A percentile compares a stretch with the other conserved stretches of the same genome.
These are phyloP conservation scores for Lecanicillium sp. DNA, from an alignment of 2,329 filamentous ascomycete genomes.

Conservation along the genomic window DNA sequence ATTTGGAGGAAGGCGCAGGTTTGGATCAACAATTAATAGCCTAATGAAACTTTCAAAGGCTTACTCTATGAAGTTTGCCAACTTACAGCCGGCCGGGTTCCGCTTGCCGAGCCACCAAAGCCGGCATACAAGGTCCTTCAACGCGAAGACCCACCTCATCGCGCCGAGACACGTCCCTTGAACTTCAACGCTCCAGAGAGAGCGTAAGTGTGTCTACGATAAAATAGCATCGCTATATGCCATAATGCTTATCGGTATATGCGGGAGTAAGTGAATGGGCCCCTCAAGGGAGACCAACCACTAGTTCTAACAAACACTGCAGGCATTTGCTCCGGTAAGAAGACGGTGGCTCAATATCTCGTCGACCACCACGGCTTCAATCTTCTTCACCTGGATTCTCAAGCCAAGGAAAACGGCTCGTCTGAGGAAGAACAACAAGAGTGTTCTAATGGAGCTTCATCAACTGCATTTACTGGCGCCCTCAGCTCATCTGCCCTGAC, in stretches of 20 bases:
- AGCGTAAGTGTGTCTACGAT: neutral
- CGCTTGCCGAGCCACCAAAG: too few relatives aligned
- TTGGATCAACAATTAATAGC: too few relatives aligned
- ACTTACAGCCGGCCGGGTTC: too few relatives aligned
- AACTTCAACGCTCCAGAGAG: neutral
- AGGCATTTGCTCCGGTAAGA: constrained; percentile 93
- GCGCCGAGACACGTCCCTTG: constrained; percentile 6
- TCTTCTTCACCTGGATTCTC: constrained; percentile 50
- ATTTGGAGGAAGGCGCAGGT: too few relatives aligned
- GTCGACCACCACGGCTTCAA: constrained; percentile 77
- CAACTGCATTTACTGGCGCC: constrained; percentile 16
- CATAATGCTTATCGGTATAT: constrained; percentile 68
- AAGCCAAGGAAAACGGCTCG: neutral
- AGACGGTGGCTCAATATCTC: constrained; percentile 80
- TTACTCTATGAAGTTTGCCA: too few relatives aligned
- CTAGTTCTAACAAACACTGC: constrained; percentile 6
- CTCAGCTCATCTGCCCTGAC: constrained; percentile 18
- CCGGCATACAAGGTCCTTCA: too few relatives aligned
- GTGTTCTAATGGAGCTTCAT: constrained; percentile 1
- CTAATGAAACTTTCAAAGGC: too few relatives aligned
- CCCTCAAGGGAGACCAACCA: constrained; percentile 7
- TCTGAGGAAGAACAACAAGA: neutral
- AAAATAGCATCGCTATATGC: constrained; percentile 27
- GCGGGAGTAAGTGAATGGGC: constrained; percentile 47
- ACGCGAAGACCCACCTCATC: constrained; percentile 4